phyloP scores from a whole-genome alignment of 2,329 filamentous ascomycete species.

The Myriangium duriaei region DNA sequence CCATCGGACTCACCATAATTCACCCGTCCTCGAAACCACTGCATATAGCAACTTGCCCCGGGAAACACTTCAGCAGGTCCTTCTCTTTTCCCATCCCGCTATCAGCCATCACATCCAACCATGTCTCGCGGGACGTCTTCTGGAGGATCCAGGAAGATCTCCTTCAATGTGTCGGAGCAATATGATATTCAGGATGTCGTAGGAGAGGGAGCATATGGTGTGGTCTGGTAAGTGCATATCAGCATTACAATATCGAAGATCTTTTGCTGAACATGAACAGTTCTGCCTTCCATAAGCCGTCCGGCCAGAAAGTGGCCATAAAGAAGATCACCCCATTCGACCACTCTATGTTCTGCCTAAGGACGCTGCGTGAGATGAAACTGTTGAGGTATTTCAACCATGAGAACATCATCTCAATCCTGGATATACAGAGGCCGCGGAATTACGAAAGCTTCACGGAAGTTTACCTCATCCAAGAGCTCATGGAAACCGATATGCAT shows the following conservation, averaged over 20 bases:
- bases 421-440: slow-evolving; percentile 96
- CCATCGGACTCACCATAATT: no score
- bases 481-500: slow-evolving; percentile 99
- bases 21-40: no score
- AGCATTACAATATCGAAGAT: slow-evolving; percentile 1
- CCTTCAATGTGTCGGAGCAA: slow-evolving; percentile 98
- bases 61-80: no score
- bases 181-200: slow-evolving; percentile 99
- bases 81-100: no score
- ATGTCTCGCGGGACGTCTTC: slow-evolving; percentile 20
- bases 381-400: slow-evolving; percentile 97
- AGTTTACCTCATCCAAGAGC: slow-evolving; percentile 96
- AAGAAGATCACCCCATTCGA: slow-evolving; percentile 99
- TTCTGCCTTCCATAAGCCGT: slow-evolving; percentile 95
- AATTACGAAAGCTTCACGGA: slow-evolving; percentile 95
- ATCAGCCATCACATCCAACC: slow-evolving; percentile 3
- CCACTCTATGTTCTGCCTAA: slow-evolving; percentile 71
- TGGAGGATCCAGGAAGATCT: slow-evolving; percentile 74
- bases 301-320: slow-evolving; percentile 95
- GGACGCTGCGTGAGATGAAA: slow-evolving; percentile 98
- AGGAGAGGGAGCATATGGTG: slow-evolving; percentile 93
- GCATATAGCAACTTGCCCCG: no score
- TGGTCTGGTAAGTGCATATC: slow-evolving; percentile 69
- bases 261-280: slow-evolving; percentile 34
- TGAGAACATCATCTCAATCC: slow-evolving; percentile 98